Evolutionary conservation across 1,284 basidiomycete species (phyloP).

Genomic region (Porogramme epimiltina): DNA sequence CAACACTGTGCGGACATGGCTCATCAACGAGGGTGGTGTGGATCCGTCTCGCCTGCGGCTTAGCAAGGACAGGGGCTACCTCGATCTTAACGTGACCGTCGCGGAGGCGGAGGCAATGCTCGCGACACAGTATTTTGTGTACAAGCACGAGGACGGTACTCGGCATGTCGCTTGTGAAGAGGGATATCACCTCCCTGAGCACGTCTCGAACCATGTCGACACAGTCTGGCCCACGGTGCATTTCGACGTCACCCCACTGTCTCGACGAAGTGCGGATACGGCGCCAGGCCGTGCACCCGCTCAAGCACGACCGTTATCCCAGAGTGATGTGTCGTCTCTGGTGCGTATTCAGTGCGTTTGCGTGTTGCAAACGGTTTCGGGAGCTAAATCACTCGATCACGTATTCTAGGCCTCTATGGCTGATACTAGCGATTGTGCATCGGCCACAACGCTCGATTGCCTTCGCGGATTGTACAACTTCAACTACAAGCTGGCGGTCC

Average conservation of each 20-base stretch:
- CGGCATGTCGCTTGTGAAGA: conserved; percentile 37
- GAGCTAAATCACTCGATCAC: not conserved
- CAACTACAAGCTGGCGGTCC: conserved; percentile 44
- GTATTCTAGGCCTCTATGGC: not conserved
- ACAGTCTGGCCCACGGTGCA: conserved; percentile 44
- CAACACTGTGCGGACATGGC: conserved; percentile 43
- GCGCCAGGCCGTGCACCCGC: not conserved
- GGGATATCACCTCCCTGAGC: conserved; percentile 28
- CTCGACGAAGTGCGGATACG: conserved; percentile 1
- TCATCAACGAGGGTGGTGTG: conserved; percentile 36
- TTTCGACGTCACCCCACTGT: conserved; percentile 31
- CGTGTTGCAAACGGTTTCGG: not conserved
- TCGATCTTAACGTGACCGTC: conserved; percentile 44
- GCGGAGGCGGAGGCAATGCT: conserved; percentile 47
- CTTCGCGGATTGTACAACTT: conserved; percentile 52
- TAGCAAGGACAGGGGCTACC: conserved; percentile 40
- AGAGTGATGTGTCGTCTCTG: not conserved
- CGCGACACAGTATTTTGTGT: conserved; percentile 46
- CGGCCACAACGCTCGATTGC: conserved; percentile 53
- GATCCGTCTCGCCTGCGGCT: conserved; percentile 32
- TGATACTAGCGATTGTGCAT: conserved; percentile 32
- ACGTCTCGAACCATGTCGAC: conserved; percentile 22
- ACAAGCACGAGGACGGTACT: conserved; percentile 31
- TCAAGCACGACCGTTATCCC: not conserved
- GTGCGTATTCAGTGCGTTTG: not conserved